Conservation (phyloP, 2,329 filamentous ascomycete genomes). For the Penicillium oxalicum region DNA sequence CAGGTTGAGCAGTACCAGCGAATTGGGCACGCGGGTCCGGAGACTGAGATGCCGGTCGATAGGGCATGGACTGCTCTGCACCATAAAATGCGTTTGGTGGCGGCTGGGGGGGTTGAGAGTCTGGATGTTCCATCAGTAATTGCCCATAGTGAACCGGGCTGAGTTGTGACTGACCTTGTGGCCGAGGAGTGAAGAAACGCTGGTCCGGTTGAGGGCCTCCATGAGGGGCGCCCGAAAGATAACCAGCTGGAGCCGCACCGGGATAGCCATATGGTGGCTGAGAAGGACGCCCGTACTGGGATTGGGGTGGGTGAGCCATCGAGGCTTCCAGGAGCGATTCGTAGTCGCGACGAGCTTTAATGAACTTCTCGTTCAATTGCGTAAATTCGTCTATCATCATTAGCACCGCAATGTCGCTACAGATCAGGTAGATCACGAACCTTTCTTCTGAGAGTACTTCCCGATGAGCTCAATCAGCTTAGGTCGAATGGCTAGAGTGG, state of each 20-base stretch:
- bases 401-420: slow-evolving; percentile 11
- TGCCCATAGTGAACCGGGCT: background rate
- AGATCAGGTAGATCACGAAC: slow-evolving; percentile 43
- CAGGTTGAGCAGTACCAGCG: slow-evolving; percentile 43
- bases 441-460: slow-evolving; percentile 99
- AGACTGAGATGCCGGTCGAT: slow-evolving; percentile 36
- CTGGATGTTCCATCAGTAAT: slow-evolving; percentile 10
- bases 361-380: slow-evolving; percentile 97
- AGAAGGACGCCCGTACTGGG: slow-evolving; percentile 61
- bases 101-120: slow-evolving; percentile 37
- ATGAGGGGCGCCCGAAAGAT: slow-evolving; percentile 31
- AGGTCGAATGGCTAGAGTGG: slow-evolving; percentile 85
- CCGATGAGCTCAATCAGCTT: slow-evolving; percentile 98
- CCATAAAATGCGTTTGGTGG: slow-evolving; percentile 59
- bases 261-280: slow-evolving; percentile 34
- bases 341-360: slow-evolving; percentile 95
- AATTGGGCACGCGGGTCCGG: slow-evolving; percentile 36
- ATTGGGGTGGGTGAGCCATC: slow-evolving; percentile 87
- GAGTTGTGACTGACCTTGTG: slow-evolving; percentile 30
- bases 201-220: slow-evolving; percentile 50
- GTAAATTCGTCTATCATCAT: slow-evolving; percentile 78
- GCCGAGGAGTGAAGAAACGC: slow-evolving; percentile 60
- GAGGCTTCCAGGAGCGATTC: slow-evolving; percentile 92
- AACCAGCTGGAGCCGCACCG: slow-evolving; percentile 26
- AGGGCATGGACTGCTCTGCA: slow-evolving; percentile 47